Evolutionary conservation across 2,329 filamentous ascomycete genomes (phyloP).

Genomic region (Ceratocystis lukuohia): DNA sequence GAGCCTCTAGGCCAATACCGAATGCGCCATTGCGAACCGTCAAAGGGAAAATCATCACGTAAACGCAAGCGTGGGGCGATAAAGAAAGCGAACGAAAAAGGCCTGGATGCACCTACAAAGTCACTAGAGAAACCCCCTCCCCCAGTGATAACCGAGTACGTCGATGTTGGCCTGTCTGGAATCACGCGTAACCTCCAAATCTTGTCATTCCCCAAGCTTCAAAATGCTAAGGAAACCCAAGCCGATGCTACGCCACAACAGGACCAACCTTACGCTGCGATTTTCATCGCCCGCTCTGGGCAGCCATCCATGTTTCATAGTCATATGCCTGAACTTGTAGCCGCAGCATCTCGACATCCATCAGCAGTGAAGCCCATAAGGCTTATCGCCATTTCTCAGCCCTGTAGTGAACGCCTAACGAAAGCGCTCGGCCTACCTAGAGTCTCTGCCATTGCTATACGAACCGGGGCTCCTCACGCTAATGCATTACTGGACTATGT

Average conservation of each 20-base stretch:
- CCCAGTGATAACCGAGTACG: conserved; percentile 41
- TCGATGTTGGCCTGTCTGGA: conserved; percentile 52
- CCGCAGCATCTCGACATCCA: conserved; percentile 34
- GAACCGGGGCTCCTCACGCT: conserved; percentile 42
- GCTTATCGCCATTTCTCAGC: conserved; percentile 49
- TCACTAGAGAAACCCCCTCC: conserved; percentile 20
- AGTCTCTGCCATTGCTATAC: conserved; percentile 50
- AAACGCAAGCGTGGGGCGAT: conserved; percentile 35
- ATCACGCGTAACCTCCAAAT: conserved; percentile 47
- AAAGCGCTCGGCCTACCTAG: conserved; percentile 46
- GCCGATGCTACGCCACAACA: not conserved
- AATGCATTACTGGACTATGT: conserved; percentile 45
- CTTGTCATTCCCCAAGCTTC: conserved; percentile 23
- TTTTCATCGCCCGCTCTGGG: conserved; percentile 46
- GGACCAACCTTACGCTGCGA: conserved; percentile 32
- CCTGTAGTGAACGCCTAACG: conserved; percentile 44
- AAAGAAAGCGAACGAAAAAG: conserved; percentile 22
- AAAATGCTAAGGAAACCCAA: not conserved
- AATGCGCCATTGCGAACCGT: conserved; percentile 38
- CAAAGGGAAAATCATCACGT: conserved; percentile 47
- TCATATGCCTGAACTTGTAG: conserved; percentile 45
- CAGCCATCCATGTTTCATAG: conserved; percentile 45
- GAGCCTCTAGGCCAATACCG: conserved; percentile 51
- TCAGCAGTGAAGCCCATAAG: conserved; percentile 33
- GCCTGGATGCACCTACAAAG: conserved; percentile 5